Evolutionary conservation across 352 stramenopile species (phyloP).

Genomic region (Phytophthora meadii): DNA sequence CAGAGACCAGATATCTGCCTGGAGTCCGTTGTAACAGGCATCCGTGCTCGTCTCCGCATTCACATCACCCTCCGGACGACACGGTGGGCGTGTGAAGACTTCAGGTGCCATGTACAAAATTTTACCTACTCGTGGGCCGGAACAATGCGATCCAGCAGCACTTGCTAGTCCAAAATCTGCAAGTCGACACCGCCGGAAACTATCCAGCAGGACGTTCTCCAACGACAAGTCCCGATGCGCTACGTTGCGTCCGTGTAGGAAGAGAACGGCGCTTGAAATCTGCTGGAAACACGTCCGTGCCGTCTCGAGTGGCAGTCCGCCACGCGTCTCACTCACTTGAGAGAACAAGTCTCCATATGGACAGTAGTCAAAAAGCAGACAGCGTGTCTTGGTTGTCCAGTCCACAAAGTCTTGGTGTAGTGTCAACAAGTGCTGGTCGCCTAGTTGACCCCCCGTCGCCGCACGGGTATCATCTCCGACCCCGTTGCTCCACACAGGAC

Average conservation of each 20-base stretch:
- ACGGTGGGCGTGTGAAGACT: conserved; percentile 37
- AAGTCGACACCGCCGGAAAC: conserved; percentile 45
- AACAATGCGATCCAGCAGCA: conserved; percentile 41
- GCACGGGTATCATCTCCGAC: neutral
- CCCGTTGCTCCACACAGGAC: conserved; percentile 36
- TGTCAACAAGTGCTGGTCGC: conserved; percentile 45
- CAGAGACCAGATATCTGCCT: conserved; percentile 72
- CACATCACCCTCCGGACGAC: neutral
- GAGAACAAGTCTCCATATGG: conserved; percentile 66
- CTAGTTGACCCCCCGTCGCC: neutral
- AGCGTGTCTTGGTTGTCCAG: conserved; percentile 43
- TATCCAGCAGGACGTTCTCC: conserved; percentile 73
- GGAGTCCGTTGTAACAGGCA: conserved; percentile 52
- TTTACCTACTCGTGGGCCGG: conserved; percentile 56
- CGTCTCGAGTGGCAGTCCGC: conserved; percentile 32
- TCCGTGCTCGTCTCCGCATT: conserved; percentile 7
- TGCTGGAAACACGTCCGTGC: conserved; percentile 53
- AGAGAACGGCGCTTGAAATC: conserved; percentile 52
- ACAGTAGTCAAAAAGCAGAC: conserved; percentile 74
- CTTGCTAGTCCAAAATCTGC: conserved; percentile 67
- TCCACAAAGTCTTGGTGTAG: conserved; percentile 68
- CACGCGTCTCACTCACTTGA: conserved; percentile 21
- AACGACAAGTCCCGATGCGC: conserved; percentile 73
- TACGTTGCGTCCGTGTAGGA: conserved; percentile 59
- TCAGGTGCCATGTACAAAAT: conserved; percentile 76